Conservation (phyloP, 2,329 filamentous ascomycete genomes). For the Aspergillus persii region DNA sequence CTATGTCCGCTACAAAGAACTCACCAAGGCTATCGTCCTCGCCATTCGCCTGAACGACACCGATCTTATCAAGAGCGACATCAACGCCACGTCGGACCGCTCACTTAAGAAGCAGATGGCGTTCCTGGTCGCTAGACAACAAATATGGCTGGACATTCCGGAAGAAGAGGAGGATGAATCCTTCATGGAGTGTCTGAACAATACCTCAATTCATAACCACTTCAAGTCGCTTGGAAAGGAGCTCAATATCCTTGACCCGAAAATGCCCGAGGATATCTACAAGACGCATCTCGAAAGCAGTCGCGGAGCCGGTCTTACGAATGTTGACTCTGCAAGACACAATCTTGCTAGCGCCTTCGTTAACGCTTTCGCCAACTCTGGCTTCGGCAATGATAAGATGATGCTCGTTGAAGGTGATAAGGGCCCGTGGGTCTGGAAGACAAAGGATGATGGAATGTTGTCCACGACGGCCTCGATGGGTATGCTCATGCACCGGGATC, state of each 20-base stretch:
- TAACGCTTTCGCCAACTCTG: conserved; percentile 94
- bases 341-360: conserved; percentile 96
- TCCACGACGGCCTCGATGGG: conserved; percentile 93
- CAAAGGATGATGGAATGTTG: conserved; percentile 96
- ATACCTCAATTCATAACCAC: conserved; percentile 82
- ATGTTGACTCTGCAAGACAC: conserved; percentile 91
- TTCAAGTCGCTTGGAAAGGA: conserved; percentile 95
- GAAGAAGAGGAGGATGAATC: conserved; percentile 69
- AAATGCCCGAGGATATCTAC: conserved; percentile 97
- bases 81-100: conserved; percentile 75
- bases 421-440: conserved; percentile 97
- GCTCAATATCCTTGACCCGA: conserved; percentile 93
- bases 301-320: conserved; percentile 86
- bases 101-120: conserved; percentile 89
- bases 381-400: conserved; percentile 94
- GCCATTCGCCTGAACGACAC: conserved; percentile 90
- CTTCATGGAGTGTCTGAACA: conserved; percentile 79
- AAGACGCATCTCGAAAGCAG: conserved; percentile 98
- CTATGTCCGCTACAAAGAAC: conserved; percentile 89
- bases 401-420: conserved; percentile 90
- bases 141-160: conserved; percentile 73
- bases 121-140: conserved; percentile 87
- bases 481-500: conserved; percentile 88
- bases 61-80: conserved; percentile 76
- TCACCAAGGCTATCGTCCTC: conserved; percentile 88